phyloP scores from a whole-genome alignment of 441 rosid species.

The Breynia disticha region DNA sequence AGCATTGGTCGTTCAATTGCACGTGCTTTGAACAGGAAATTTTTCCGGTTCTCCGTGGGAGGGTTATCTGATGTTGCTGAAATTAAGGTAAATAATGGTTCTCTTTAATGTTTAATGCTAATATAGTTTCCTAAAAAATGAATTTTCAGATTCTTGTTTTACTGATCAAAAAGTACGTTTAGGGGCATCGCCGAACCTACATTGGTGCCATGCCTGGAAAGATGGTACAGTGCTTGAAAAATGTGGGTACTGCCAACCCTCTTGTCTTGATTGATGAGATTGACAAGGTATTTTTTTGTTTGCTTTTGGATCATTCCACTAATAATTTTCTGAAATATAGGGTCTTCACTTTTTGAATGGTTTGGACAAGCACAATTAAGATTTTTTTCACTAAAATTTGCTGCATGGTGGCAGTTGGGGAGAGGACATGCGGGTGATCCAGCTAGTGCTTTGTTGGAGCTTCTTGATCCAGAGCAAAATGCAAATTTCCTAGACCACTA shows the following conservation, averaged over 20 bases:
- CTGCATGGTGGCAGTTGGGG: constrained; percentile 58
- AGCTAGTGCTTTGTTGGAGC: constrained; percentile 92
- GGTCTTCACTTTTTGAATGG: background rate
- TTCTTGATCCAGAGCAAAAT: constrained; percentile 97
- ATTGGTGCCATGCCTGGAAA: constrained; percentile 97
- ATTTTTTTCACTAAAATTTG: constrained; percentile 3
- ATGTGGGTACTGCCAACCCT: constrained; percentile 89
- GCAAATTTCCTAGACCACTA: constrained; percentile 90
- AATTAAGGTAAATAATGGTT: constrained; percentile 53
- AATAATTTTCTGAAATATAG: background rate
- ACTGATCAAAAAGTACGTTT: constrained; percentile 18
- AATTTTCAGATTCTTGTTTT: background rate
- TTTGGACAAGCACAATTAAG: background rate
- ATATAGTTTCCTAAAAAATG: background rate
- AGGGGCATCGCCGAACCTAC: constrained; percentile 97
- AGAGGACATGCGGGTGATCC: constrained; percentile 82
- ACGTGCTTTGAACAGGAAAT: constrained; percentile 79
- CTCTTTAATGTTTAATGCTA: background rate
- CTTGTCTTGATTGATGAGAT: constrained; percentile 95
- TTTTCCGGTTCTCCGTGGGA: constrained; percentile 92
- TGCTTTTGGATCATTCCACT: background rate
- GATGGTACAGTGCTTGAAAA: constrained; percentile 97
- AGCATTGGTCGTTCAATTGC: constrained; percentile 96
- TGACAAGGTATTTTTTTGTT: constrained; percentile 73
- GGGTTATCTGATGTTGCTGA: constrained; percentile 92